Evolutionary conservation across 2,329 filamentous ascomycete genomes (phyloP).

Genomic region (Fusarium lyarnte): DNA sequence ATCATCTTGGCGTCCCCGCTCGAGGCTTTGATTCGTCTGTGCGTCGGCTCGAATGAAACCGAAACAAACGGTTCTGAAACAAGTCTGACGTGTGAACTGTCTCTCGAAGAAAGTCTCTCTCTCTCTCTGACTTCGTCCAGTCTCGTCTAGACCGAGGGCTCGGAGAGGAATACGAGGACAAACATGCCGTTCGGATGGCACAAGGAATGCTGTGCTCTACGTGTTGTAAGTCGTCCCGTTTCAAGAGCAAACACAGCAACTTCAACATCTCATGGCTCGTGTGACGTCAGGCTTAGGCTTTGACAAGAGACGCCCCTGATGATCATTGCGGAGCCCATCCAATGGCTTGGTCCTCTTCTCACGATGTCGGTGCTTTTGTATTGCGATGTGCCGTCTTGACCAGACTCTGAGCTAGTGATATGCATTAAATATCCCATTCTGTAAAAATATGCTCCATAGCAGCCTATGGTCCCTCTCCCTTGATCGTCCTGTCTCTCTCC

Average conservation of each 20-base stretch:
- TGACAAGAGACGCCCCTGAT: slow-evolving; percentile 24
- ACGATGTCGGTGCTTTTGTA: slow-evolving; percentile 16
- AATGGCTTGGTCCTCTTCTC: slow-evolving; percentile 17
- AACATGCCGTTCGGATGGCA: slow-evolving; percentile 4
- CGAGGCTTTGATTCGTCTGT: slow-evolving; percentile 11
- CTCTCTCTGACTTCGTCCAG: background rate
- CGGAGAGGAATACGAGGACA: slow-evolving; percentile 9
- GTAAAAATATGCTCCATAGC: slow-evolving; percentile 12
- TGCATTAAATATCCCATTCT: slow-evolving; percentile 33
- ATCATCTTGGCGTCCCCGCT: slow-evolving; percentile 12
- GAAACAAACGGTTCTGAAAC: slow-evolving; percentile 39
- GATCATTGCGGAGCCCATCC: slow-evolving; percentile 28
- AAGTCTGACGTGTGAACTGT: slow-evolving; percentile 18
- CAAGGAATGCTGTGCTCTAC: background rate
- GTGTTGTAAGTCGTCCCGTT: slow-evolving; percentile 8
- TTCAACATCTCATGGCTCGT: slow-evolving; percentile 1
- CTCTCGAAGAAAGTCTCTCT: background rate
- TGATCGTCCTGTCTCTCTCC: slow-evolving; percentile 17
- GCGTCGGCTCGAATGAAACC: slow-evolving; percentile 27
- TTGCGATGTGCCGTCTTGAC: slow-evolving; percentile 32
- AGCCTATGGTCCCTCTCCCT: slow-evolving; percentile 13
- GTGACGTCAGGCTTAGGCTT: slow-evolving; percentile 32
- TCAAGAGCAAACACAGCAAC: slow-evolving; percentile 31
- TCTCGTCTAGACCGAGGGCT: background rate
- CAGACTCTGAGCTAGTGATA: slow-evolving; percentile 29